Evolutionary conservation across 306 rosid genomes (phyloP).

Genomic region (Gynostemma pentaphyllum): DNA sequence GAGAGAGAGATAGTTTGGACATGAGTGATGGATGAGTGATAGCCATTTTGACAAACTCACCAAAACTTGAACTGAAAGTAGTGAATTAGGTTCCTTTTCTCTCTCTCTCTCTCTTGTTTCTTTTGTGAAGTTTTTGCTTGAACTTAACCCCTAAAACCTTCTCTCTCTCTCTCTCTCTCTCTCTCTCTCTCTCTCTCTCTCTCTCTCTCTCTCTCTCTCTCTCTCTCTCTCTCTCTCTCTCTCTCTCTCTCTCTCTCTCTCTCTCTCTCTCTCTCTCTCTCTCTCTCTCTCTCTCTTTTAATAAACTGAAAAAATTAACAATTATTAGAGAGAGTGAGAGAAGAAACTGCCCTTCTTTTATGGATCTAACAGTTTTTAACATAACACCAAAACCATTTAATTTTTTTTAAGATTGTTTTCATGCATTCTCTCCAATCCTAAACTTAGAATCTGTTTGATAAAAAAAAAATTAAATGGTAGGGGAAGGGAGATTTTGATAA

Average conservation of each 20-base stretch:
- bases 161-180: background rate
- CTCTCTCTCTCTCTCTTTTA: too few relatives aligned
- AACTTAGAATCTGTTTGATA: too few relatives aligned
- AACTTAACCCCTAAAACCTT: background rate
- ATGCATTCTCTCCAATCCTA: background rate
- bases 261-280: background rate
- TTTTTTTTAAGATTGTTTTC: background rate
- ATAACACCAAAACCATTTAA: background rate
- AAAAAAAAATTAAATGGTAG: too few relatives aligned
- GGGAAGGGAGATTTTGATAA: too few relatives aligned
- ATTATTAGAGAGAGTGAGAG: background rate
- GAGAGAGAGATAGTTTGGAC: background rate
- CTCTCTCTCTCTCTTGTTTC: too few relatives aligned
- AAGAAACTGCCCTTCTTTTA: conserved; percentile 23
- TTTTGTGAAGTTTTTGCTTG: background rate
- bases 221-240: background rate
- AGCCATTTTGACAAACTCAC: background rate
- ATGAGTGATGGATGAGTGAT: background rate
- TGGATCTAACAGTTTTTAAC: conserved; percentile 16
- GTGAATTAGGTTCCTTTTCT: conserved; percentile 4
- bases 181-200: background rate
- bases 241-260: background rate
- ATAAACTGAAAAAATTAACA: too few relatives aligned
- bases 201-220: background rate
- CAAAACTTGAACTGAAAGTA: background rate